Conservation (phyloP, 441 rosid species). For the Brassica balearica region DNA sequence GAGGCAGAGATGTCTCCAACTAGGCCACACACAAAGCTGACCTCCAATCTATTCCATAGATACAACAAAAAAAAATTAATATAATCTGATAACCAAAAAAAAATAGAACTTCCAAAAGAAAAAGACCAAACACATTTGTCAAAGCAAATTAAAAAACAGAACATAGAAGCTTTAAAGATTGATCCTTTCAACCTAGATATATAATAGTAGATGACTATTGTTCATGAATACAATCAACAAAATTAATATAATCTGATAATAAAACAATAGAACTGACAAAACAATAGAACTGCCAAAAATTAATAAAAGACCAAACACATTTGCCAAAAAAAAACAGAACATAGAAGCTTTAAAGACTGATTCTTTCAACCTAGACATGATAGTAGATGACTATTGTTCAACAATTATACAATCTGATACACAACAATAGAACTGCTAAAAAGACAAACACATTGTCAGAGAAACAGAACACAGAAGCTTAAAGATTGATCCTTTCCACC, state of each 20-base stretch:
- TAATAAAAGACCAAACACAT: background rate
- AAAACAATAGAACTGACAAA: too few species aligned
- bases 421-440: too few species aligned
- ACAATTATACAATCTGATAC: too few species aligned
- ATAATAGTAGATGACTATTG: too few species aligned
- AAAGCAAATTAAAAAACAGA: background rate
- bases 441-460: too few species aligned
- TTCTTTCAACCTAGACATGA: too few species aligned
- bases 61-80: slow-evolving; percentile 2
- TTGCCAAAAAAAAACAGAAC: background rate
- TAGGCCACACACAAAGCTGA: slow-evolving; percentile 80
- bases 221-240: too few species aligned
- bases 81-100: slow-evolving; percentile 12
- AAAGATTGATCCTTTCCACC: slow-evolving; percentile 6
- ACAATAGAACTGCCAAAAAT: too few species aligned
- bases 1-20: slow-evolving; percentile 77
- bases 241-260: too few species aligned
- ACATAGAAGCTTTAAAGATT: background rate
- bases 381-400: too few species aligned
- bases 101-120: background rate
- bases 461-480: background rate
- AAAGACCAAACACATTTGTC: background rate
- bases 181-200: too few species aligned
- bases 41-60: slow-evolving; percentile 52
- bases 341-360: too few species aligned